Conservation (phyloP, 2,329 filamentous ascomycete species). For the Cryphonectria radicalis region DNA sequence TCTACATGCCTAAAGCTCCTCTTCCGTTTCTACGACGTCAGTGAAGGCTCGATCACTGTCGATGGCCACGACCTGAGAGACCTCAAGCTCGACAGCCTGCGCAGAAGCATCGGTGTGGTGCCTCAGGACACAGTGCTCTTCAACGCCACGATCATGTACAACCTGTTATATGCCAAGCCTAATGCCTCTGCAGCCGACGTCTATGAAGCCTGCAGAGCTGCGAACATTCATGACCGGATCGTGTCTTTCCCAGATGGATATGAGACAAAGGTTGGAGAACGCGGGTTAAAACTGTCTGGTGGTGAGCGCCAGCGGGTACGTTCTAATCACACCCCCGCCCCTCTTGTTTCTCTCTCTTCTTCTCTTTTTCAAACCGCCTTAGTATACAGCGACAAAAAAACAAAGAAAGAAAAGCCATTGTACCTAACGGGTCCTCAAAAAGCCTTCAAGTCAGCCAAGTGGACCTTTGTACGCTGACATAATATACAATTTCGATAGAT, state of each 20-base stretch:
- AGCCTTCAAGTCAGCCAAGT: not conserved
- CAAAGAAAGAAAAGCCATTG: not conserved
- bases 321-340: not conserved
- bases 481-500: constrained; percentile 42
- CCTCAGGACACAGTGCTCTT: constrained; percentile 93
- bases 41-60: constrained; percentile 49
- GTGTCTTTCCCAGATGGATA: constrained; percentile 87
- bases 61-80: constrained; percentile 70
- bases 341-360: too few relatives aligned
- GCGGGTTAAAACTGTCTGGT: constrained; percentile 83
- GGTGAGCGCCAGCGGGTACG: constrained; percentile 83
- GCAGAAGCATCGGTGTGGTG: constrained; percentile 88
- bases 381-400: not conserved
- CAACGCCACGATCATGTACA: constrained; percentile 95
- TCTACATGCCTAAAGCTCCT: constrained; percentile 55
- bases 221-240: constrained; percentile 92
- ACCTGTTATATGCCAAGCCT: constrained; percentile 86
- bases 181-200: constrained; percentile 80
- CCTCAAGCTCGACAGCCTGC: constrained; percentile 83
- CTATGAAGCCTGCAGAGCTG: constrained; percentile 78
- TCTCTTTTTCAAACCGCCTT: not conserved
- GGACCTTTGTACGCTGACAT: not conserved
- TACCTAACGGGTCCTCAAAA: not conserved
- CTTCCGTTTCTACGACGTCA: constrained; percentile 56
- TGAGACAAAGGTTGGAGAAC: constrained; percentile 87